These are phyloP conservation scores for Kwoniella mangroviensis DNA, from an alignment of 768 basidiomycete genomes.

Conservation along the genomic window DNA sequence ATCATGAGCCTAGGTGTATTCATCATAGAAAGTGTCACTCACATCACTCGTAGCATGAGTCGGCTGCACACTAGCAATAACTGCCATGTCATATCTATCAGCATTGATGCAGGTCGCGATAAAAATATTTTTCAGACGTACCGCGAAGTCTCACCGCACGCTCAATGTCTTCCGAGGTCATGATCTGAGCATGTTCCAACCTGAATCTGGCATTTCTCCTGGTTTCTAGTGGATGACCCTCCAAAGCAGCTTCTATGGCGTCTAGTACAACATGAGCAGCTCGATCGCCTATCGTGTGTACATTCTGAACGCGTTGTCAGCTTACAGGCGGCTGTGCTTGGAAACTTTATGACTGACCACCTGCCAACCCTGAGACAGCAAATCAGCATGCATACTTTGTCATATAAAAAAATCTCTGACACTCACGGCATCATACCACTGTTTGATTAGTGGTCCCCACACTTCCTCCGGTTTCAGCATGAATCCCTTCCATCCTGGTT, in stretches of 20 bases:
- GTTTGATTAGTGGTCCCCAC: constrained; percentile 64
- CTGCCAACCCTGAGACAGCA: constrained; percentile 67
- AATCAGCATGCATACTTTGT: not conserved
- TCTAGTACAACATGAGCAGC: constrained; percentile 83
- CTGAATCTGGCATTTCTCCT: constrained; percentile 64
- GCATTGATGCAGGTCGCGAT: not conserved
- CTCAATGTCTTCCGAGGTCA: constrained; percentile 71
- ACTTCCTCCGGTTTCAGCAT: constrained; percentile 67
- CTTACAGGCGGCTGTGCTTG: not conserved
- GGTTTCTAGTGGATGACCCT: constrained; percentile 11
- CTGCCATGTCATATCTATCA: constrained; percentile 58
- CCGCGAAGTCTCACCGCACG: constrained; percentile 75
- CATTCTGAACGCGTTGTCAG: constrained; percentile 64
- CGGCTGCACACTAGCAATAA: constrained; percentile 90
- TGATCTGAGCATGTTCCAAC: constrained; percentile 91
- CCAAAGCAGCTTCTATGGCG: constrained; percentile 74
- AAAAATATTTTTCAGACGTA: constrained; percentile 52
- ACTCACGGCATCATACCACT: constrained; percentile 67
- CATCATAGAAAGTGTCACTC: constrained; percentile 3
- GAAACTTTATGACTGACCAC: constrained; percentile 65
- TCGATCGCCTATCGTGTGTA: constrained; percentile 68
- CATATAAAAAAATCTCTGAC: not conserved
- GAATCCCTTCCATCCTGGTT: constrained; percentile 71
- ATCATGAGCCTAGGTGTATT: constrained; percentile 62
- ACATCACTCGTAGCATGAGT: constrained; percentile 74